Evolutionary conservation across 2,329 filamentous ascomycete species (phyloP), one percentile per base, ranked within the genome.

Genomic region (Pseudogymnoascus verrucosus): DNA sequence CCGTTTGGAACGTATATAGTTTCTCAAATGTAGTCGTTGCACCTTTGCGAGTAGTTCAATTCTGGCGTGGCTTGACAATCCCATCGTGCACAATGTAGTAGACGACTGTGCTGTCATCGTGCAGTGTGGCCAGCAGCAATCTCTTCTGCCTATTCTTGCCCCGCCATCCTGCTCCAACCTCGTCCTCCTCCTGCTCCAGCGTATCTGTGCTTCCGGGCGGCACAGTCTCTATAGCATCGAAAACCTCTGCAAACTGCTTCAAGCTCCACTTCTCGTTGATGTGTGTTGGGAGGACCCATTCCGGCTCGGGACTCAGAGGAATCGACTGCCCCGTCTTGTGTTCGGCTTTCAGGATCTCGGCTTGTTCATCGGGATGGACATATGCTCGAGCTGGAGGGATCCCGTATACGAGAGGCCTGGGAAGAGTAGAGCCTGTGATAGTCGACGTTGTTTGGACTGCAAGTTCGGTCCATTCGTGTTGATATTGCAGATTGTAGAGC

Each of bases 81-180:
- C 90, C 90, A 74, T 93, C 89, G 70, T 93, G 90, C 74, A 93
- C 84, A 67, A 93, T 82, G 72, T 95, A 95, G 76, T 93, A 95
- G 42, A 91, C 88, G 16, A 95, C 82, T 0, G 90, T 93, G 67
- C 90, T 93, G 75, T 95, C 90, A 69, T 89, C 85, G 72, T 91
- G 88, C 59, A 91, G 78, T 2, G 88, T 89, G 14, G 88, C 89
- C 61, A 95, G 78, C n/a, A 93, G 72, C 10, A 93, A 74, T 65
- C 90, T 80, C 78, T 93, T 93, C 59, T 78, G 78, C 16, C 83
- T 78, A 65, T 75, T 80, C 47, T 74, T 73, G 42, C 74, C 76
- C 63, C 74, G 77, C 78, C 78, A 82, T 44, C 77, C 73, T 64
- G 73, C 74, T 67, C 76, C 77, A 59, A 74, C 71, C 11, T 67